These are phyloP conservation scores for Botryotinia convoluta DNA, from an alignment of 2,329 filamentous ascomycete genomes.

Conservation along the genomic window DNA sequence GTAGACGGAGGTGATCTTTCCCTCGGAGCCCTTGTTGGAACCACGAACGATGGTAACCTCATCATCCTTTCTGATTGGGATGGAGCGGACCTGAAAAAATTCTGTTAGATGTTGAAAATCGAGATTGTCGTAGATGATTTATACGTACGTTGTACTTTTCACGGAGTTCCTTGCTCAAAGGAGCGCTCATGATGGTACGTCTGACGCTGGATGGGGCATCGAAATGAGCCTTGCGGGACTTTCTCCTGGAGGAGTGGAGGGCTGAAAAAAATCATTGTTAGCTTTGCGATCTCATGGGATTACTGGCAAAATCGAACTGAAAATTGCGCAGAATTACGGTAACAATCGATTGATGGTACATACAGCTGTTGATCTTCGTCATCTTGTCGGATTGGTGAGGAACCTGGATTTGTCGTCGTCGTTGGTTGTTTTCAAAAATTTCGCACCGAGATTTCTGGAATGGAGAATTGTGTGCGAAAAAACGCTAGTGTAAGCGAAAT, in stretches of 20 bases:
- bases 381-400: slow-evolving; percentile 50
- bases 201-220: slow-evolving; percentile 89
- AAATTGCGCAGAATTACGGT: not conserved
- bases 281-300: not conserved
- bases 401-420: slow-evolving; percentile 21
- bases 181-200: slow-evolving; percentile 95
- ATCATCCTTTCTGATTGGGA: slow-evolving; percentile 97
- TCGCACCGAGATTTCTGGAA: not conserved
- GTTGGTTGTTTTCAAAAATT: slow-evolving; percentile 14
- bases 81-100: slow-evolving; percentile 74
- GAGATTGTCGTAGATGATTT: not conserved
- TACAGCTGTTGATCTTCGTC: slow-evolving; percentile 67
- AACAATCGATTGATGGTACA: slow-evolving; percentile 30
- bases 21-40: slow-evolving; percentile 94
- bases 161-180: slow-evolving; percentile 92
- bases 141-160: slow-evolving; percentile 94
- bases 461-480: slow-evolving; percentile 16
- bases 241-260: slow-evolving; percentile 83
- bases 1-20: slow-evolving; percentile 97
- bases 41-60: slow-evolving; percentile 92
- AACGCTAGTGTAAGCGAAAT: slow-evolving; percentile 14
- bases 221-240: slow-evolving; percentile 99
- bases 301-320: not conserved
- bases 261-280: slow-evolving; percentile 42
- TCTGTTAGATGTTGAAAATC: slow-evolving; percentile 21